These are phyloP conservation scores for Candida bentonensis DNA, from an alignment of 805 yeast genomes.

Conservation along the genomic window DNA sequence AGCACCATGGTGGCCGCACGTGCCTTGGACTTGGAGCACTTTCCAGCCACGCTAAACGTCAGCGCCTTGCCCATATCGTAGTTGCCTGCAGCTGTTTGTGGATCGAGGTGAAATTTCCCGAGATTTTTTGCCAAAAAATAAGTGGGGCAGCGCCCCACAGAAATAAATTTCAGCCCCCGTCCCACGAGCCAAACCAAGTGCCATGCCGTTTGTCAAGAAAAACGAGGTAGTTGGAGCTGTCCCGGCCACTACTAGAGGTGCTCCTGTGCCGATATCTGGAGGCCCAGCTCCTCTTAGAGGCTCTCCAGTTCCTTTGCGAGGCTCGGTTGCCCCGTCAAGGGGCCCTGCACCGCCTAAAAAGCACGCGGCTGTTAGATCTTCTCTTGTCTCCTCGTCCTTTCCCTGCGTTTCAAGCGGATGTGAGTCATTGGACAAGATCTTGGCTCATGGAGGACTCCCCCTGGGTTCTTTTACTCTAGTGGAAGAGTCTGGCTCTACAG, in stretches of 20 bases:
- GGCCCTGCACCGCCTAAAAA: not conserved
- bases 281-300: not conserved
- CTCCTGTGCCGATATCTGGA: not conserved
- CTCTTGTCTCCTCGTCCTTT: constrained; percentile 50
- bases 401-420: constrained; percentile 70
- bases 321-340: not conserved
- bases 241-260: constrained; percentile 1
- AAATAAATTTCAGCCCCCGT: not conserved
- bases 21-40: constrained; percentile 29
- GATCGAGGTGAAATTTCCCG: not conserved
- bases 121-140: not conserved
- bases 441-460: constrained; percentile 74
- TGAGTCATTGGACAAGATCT: constrained; percentile 51
- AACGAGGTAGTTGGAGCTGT: constrained; percentile 4
- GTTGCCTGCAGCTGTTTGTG: not conserved
- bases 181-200: not conserved
- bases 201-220: constrained; percentile 2
- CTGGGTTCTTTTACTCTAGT: constrained; percentile 51
- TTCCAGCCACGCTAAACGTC: constrained; percentile 26
- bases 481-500: constrained; percentile 77
- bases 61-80: constrained; percentile 16
- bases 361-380: constrained; percentile 58
- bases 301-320: not conserved
- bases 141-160: not conserved
- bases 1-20: constrained; percentile 28